phyloP scores from a whole-genome alignment of 2,329 filamentous ascomycete species.

The Phaeosphaeriaceae sp. region DNA sequence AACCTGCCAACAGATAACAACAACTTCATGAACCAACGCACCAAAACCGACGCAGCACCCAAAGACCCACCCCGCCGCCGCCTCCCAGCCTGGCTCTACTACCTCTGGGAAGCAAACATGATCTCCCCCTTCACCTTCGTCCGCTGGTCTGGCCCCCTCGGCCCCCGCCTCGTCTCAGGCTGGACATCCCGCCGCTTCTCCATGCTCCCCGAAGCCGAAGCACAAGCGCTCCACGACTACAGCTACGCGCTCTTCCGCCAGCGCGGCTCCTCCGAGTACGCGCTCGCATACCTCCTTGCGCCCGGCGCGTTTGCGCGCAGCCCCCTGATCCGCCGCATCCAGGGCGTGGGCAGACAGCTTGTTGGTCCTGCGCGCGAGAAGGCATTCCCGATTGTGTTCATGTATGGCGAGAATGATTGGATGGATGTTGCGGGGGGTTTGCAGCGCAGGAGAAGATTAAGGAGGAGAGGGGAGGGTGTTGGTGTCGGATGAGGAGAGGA shows the following conservation, averaged over 20 bases:
- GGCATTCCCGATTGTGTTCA: constrained; percentile 85
- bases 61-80: constrained; percentile 63
- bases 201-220: constrained; percentile 80
- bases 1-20: constrained; percentile 68
- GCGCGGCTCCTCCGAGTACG: constrained; percentile 91
- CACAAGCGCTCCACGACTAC: constrained; percentile 87
- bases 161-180: constrained; percentile 88
- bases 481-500: constrained; percentile 70
- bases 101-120: constrained; percentile 91
- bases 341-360: constrained; percentile 80
- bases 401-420: constrained; percentile 99
- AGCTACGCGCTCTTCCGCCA: constrained; percentile 94
- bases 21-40: constrained; percentile 60
- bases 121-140: constrained; percentile 93
- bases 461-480: constrained; percentile 64
- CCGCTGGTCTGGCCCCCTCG: constrained; percentile 85
- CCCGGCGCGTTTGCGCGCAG: constrained; percentile 90
- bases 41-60: constrained; percentile 47
- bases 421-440: constrained; percentile 92
- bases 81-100: constrained; percentile 84
- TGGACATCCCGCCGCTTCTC: constrained; percentile 95
- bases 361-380: constrained; percentile 41
- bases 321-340: constrained; percentile 85
- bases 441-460: constrained; percentile 79
- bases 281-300: constrained; percentile 87